phyloP scores from a whole-genome alignment of 2,329 filamentous ascomycete genomes.

The Trichophyton rubrum region DNA sequence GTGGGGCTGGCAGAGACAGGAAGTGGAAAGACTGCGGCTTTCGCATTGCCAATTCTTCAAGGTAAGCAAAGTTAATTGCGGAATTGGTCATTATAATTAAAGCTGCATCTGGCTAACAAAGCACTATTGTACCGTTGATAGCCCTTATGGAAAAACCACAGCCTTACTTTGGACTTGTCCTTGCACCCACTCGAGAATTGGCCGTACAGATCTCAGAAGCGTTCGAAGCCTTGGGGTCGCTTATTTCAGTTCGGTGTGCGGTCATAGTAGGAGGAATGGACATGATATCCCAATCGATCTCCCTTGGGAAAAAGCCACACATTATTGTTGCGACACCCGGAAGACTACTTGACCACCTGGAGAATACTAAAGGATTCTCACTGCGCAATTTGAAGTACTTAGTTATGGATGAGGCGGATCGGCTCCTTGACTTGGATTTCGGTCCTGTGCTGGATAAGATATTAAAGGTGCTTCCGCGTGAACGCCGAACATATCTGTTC shows the following conservation, averaged over 20 bases:
- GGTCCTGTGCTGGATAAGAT: constrained; percentile 88
- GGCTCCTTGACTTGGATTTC: constrained; percentile 86
- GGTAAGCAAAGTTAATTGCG: constrained; percentile 15
- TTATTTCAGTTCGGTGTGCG: constrained; percentile 76
- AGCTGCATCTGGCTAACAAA: background rate
- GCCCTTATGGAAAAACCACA: constrained; percentile 79
- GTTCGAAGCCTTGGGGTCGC: constrained; percentile 74
- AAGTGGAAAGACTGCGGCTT: constrained; percentile 90
- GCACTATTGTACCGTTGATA: constrained; percentile 8
- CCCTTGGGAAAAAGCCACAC: constrained; percentile 90
- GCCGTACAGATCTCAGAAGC: constrained; percentile 81
- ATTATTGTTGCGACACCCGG: constrained; percentile 87
- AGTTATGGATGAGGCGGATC: constrained; percentile 90
- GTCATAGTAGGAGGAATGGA: constrained; percentile 90
- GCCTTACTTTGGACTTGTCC: constrained; percentile 71
- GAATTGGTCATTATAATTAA: background rate
- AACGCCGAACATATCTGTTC: constrained; percentile 74
- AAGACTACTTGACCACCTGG: constrained; percentile 76
- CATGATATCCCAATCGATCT: constrained; percentile 84
- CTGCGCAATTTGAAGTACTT: constrained; percentile 70
- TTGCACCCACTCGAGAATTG: constrained; percentile 86
- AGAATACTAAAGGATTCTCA: constrained; percentile 94
- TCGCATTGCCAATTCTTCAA: constrained; percentile 85
- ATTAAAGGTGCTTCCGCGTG: constrained; percentile 70
- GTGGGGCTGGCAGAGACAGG: constrained; percentile 94